phyloP scores from a whole-genome alignment of 495 filamentous ascomycete species.

The Chaetomidium leptoderma region DNA sequence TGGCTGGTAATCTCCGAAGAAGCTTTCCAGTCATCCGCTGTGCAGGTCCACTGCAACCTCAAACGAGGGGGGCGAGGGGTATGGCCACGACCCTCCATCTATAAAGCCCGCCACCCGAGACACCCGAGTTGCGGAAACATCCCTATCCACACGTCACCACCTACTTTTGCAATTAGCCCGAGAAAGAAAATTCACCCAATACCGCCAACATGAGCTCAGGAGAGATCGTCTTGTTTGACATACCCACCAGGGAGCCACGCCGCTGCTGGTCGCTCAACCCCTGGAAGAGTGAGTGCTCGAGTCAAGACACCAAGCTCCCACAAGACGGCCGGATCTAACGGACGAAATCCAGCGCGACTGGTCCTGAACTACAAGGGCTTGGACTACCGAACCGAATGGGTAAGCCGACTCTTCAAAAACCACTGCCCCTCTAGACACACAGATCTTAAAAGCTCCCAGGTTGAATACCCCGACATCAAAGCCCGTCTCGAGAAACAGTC shows the following conservation, averaged over 20 bases:
- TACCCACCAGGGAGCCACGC: constrained; percentile 46
- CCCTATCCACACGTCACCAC: too few species aligned
- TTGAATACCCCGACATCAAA: constrained; percentile 58
- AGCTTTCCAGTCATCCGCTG: too few species aligned
- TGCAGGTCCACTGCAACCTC: too few species aligned
- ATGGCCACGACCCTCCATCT: too few species aligned
- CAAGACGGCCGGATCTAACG: background rate
- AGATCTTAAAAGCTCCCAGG: constrained; percentile 1
- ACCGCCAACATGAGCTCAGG: constrained; percentile 16
- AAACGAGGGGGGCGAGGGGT: too few species aligned
- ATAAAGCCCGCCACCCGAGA: too few species aligned
- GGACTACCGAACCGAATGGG: constrained; percentile 61
- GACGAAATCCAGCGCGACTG: constrained; percentile 46
- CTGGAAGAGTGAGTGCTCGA: constrained; percentile 52
- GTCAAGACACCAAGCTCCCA: background rate
- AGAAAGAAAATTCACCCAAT: too few species aligned
- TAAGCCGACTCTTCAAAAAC: constrained; percentile 16
- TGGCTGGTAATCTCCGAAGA: too few species aligned
- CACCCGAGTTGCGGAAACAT: too few species aligned
- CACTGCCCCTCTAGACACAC: background rate
- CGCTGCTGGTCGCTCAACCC: constrained; percentile 57
- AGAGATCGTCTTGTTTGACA: constrained; percentile 50
- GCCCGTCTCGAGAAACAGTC: constrained; percentile 30
- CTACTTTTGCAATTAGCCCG: too few species aligned
- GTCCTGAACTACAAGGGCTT: constrained; percentile 58